Evolutionary conservation across 2,329 filamentous ascomycete genomes (phyloP), one percentile per base, ranked within the genome.

Genomic region (Scopulariopsis brevicaulis): DNA sequence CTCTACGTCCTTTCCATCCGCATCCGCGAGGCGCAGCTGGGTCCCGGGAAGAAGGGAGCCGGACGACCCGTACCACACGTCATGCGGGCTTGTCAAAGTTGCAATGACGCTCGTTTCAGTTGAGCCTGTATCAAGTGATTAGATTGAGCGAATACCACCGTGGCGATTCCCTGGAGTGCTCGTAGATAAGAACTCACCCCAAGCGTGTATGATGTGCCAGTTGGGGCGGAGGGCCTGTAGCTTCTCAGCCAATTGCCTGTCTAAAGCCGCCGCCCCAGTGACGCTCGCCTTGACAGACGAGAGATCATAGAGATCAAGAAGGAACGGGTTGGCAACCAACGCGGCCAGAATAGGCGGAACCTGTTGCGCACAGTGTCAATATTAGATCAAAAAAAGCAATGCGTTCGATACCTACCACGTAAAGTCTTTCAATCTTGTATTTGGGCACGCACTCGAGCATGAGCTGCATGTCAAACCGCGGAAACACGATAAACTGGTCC

Each of bases 41-140:
- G 77, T 72, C 1, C 81, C 82, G 0, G 89, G 85, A 0, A 90
- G 59, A 0, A 95, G 73, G 7, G 79, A 85, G 1, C 90, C 90
- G 0, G 83, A 89, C 0, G 86, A 88, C 2, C 89, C 88, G 55
- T 85, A 77, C 72, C 81, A 80, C 54, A 91, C 76, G 63, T 94
- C 90, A 25, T 78, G 63, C 40, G 80, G 74, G 28, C 74, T 73
- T 1, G 82, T 85, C 1, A 80, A 77, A 64, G 77, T 79, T 0
- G 90, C 82, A 0, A 90, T 85, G 0, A 89, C 91, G 54, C 77
- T 75, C 0, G 87, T 89, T 68, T 95, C 90, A 1, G 90, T 94
- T 75, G 1, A 70, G 70, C 78, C 86, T 87, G 0, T 70, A 71
- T 0, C 87, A 86, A 32, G 37, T 14, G 4, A 15, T 43, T 43